Conservation (phyloP, 768 basidiomycete species). For the Kwoniella heveanensis region DNA sequence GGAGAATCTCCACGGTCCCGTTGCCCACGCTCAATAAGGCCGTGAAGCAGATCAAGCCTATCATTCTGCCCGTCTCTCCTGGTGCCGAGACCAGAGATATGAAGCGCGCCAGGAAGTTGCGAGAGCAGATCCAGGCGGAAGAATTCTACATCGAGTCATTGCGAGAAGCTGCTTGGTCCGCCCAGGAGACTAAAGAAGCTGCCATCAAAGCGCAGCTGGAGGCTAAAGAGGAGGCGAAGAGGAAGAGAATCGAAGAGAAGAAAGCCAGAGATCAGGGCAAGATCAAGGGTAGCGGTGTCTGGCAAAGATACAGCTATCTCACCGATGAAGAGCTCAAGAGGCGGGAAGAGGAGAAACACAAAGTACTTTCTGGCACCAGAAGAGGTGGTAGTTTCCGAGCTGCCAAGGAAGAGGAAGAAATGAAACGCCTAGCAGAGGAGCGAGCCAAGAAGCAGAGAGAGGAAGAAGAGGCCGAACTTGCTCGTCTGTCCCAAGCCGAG, state of each 20-base stretch:
- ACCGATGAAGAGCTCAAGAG: slow-evolving; percentile 33
- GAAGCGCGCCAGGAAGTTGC: slow-evolving; percentile 18
- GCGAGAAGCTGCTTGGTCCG: slow-evolving; percentile 32
- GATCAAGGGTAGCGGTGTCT: slow-evolving; percentile 45
- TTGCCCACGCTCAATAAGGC: slow-evolving; percentile 41
- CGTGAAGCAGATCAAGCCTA: slow-evolving; percentile 30
- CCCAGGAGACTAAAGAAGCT: slow-evolving; percentile 32
- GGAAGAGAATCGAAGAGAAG: slow-evolving; percentile 34
- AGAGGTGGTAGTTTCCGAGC: slow-evolving; percentile 41
- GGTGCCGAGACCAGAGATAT: slow-evolving; percentile 12
- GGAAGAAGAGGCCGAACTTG: background rate
- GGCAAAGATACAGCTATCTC: slow-evolving; percentile 43
- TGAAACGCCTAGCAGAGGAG: slow-evolving; percentile 28
- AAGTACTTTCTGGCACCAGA: slow-evolving; percentile 33
- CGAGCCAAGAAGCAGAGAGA: slow-evolving; percentile 4
- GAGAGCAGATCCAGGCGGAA: slow-evolving; percentile 29
- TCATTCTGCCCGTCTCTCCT: slow-evolving; percentile 17
- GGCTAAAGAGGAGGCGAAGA: slow-evolving; percentile 31
- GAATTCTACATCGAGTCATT: slow-evolving; percentile 37
- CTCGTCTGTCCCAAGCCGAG: background rate
- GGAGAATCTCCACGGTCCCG: slow-evolving; percentile 35
- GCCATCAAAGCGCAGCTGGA: slow-evolving; percentile 20
- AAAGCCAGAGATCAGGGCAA: slow-evolving; percentile 25
- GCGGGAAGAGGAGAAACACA: slow-evolving; percentile 25
- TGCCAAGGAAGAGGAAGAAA: slow-evolving; percentile 41